These are phyloP conservation scores for Ophiocordyceps camponoti-saundersi DNA, from an alignment of 2,329 filamentous ascomycete genomes.

Conservation along the genomic window DNA sequence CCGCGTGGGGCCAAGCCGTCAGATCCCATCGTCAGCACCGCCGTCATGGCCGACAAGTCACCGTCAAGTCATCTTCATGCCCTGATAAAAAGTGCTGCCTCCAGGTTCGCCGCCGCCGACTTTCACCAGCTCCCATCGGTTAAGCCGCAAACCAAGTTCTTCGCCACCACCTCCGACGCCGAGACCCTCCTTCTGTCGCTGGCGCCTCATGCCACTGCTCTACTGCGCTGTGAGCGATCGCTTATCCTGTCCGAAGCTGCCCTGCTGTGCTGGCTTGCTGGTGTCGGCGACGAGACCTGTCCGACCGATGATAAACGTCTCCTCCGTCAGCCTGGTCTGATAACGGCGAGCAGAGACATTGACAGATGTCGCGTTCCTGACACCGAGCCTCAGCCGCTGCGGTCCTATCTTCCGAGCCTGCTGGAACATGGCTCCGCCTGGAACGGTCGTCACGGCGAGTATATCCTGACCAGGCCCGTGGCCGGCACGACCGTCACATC, in stretches of 20 bases:
- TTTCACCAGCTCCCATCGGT: slow-evolving; percentile 16
- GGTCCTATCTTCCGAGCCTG: slow-evolving; percentile 20
- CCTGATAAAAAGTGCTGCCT: slow-evolving; percentile 8
- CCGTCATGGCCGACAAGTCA: slow-evolving; percentile 7
- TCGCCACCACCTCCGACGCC: slow-evolving; percentile 23
- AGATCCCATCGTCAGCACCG: neutral
- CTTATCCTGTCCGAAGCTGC: slow-evolving; percentile 26
- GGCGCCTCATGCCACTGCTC: slow-evolving; percentile 22
- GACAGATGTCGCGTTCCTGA: neutral
- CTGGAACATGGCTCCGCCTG: slow-evolving; percentile 18
- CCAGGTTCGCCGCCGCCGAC: slow-evolving; percentile 8
- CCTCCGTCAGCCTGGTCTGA: neutral
- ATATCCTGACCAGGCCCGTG: slow-evolving; percentile 23
- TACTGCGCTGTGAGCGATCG: slow-evolving; percentile 29
- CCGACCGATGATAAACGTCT: neutral
- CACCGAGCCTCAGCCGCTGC: slow-evolving; percentile 5
- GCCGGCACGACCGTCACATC: slow-evolving; percentile 20
- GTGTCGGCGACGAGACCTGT: neutral
- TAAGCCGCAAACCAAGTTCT: slow-evolving; percentile 23
- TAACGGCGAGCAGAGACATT: neutral
- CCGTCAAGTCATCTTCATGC: slow-evolving; percentile 10
- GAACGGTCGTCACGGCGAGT: slow-evolving; percentile 16
- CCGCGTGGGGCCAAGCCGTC: neutral
- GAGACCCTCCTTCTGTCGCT: slow-evolving; percentile 23
- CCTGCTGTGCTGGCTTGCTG: slow-evolving; percentile 25